Percentiles rank a stretch among this genome's conserved stretches.
phyloP scores from a whole-genome alignment of 2,329 filamentous ascomycete genomes.

The Verticillium zaregamsianum region DNA sequence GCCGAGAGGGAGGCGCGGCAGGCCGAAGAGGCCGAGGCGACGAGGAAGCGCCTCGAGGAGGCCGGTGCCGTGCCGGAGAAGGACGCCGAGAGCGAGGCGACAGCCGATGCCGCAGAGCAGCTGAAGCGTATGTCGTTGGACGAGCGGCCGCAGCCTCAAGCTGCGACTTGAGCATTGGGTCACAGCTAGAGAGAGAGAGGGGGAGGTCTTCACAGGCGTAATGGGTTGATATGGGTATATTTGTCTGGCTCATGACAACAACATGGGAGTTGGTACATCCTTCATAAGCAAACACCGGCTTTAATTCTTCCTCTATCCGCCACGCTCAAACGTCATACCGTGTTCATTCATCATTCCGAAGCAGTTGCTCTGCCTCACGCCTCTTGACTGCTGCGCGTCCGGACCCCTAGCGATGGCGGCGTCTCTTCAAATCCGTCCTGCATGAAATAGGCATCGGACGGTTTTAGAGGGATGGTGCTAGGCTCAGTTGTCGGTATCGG shows the following conservation, averaged over 20 bases:
- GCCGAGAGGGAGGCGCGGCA: constrained; percentile 36
- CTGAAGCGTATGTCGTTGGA: constrained; percentile 34
- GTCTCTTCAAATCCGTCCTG: constrained; percentile 9
- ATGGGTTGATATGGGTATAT: constrained; percentile 1
- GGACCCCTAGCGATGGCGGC: neutral
- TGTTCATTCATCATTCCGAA: neutral
- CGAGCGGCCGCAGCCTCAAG: constrained; percentile 18
- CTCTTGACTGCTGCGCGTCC: constrained; percentile 5
- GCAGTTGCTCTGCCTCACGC: constrained; percentile 1
- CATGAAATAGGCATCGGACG: constrained; percentile 3
- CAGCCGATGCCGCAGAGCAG: constrained; percentile 24
- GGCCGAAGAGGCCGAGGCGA: constrained; percentile 44
- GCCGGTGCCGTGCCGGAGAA: constrained; percentile 35
- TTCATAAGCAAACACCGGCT: neutral
- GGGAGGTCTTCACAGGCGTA: neutral
- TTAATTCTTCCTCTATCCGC: neutral
- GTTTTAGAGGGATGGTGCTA: neutral
- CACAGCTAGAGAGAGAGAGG: neutral
- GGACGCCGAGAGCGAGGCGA: constrained; percentile 19
- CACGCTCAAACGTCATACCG: constrained; percentile 1
- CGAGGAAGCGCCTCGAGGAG: constrained; percentile 43
- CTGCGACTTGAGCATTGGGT: constrained; percentile 7
- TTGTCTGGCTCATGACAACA: constrained; percentile 2
- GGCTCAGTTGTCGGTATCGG: neutral
- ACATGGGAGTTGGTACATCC: neutral